Base-by-base conservation (phyloP, 306 rosid genomes). In the Mimosa bimucronata region DNA sequence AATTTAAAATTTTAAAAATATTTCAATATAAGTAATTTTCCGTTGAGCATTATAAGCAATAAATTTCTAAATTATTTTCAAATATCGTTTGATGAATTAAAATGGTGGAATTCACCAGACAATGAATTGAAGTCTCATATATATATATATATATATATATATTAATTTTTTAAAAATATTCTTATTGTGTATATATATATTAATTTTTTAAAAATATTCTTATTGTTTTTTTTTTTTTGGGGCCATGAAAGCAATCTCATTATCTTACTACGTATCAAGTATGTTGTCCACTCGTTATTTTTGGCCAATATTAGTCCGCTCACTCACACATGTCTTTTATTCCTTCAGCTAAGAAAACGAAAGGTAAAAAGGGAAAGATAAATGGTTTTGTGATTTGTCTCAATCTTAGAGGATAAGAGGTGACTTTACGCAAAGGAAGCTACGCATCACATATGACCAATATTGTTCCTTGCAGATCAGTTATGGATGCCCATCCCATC, bases 391-490 rank as follows among this genome's bases (percentile, higher is more conserved):
- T 48, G 55, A 48, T 25, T 79, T 74, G 45, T 28, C 23, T 9
- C 3, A 1, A 18, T 64, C 75, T 67, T 26, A 53, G 40, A 66
- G 23, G 84, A 81, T 81, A 81, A 81, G 34, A 28, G 50, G 44
- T 41, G 64, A 66, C 70, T 75, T 40, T 42, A 13, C 65, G 31
- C 31, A 10, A 58, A 58, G 15, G 16, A 10, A 25, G 31, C 29
- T 58, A 10, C 16, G 15, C 18, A 26, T 26, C 19, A 26, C 16
- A 26, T 26, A 26, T 13, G 66, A 60, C 19, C 37, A 25, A 60
- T 9, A 26, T 25, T 11, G 37, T 58, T 25, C 65, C 65, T 8
- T 25, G 30, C 16, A 23, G 31, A 58, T 11, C 65, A 58, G 15
- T 10, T 10, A 25, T 58, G 65, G 65, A 55, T 21, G 29, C 5